Evolutionary conservation across 2,329 filamentous ascomycete genomes (phyloP).

Genomic region (Neofusicoccum sp.): DNA sequence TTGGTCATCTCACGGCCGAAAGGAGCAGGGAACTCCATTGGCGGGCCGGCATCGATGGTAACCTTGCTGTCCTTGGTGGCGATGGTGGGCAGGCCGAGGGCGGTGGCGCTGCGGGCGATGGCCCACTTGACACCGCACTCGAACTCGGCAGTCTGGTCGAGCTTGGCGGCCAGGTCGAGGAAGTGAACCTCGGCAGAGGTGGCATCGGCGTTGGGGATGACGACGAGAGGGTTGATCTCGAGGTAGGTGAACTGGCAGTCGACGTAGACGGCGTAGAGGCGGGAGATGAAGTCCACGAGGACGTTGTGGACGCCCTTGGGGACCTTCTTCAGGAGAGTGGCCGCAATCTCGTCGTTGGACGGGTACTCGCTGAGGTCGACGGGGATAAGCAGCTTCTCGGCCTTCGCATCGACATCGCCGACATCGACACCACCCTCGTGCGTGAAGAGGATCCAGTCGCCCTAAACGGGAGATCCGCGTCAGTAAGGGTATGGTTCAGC

Average conservation of each 20-base stretch:
- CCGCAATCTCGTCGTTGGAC: constrained; percentile 90
- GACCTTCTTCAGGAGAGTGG: constrained; percentile 83
- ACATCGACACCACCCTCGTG: constrained; percentile 99
- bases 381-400: constrained; percentile 96
- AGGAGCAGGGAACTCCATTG: constrained; percentile 98
- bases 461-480: constrained; percentile 54
- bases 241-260: constrained; percentile 99
- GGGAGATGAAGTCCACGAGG: constrained; percentile 97
- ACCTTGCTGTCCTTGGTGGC: constrained; percentile 67
- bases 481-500: neutral
- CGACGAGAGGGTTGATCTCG: constrained; percentile 98
- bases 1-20: constrained; percentile 98
- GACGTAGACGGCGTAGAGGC: constrained; percentile 97
- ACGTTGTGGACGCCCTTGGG: constrained; percentile 96
- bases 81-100: constrained; percentile 75
- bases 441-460: constrained; percentile 99
- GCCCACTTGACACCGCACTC: constrained; percentile 99
- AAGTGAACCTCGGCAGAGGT: constrained; percentile 96
- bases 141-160: constrained; percentile 98
- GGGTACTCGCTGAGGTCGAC: constrained; percentile 94
- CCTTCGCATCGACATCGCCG: constrained; percentile 97
- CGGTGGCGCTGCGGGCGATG: constrained; percentile 84
- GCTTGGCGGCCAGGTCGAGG: constrained; percentile 96
- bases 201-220: constrained; percentile 88
- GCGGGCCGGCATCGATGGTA: constrained; percentile 92